Base-by-base conservation (phyloP, 257 asterid species). In the Jacaranda copaia region DNA sequence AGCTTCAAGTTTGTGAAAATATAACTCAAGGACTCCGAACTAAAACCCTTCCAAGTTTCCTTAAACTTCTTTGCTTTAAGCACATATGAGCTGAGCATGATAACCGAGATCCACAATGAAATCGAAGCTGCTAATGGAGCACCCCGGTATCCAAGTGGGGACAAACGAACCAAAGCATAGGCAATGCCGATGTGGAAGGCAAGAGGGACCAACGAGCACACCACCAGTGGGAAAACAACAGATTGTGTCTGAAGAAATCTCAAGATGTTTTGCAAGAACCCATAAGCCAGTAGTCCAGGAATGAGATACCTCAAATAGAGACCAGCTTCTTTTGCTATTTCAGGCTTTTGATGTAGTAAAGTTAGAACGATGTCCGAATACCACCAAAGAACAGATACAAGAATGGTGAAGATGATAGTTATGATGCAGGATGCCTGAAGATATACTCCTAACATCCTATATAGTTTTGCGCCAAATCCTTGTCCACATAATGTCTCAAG, bases 401-500 rank as follows among this genome's bases (percentile, higher is more conserved):
- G 15, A 5, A 75, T 15, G 8, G 84, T 46, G 79, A 84, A 88
- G 55, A 78, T 12, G 71, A 82, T 4, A 1, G 97, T 84, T 58
- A 90, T 77, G 48, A 90, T 63, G 87, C 93, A 91, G 6, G 97
- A 88, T 7, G 97, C 83, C 10, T 93, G 98, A 4, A 93, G 88
- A 64, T 93, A 85, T 19, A 91, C 70, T 3, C 98, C 98, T 19
- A 91, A 8, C 85, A 77, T 80, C 36, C 88, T 58, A 46, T 91
- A 88, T 78, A 77, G 38, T 70, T 79, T 87, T 15, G 96, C 96
- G 3, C 98, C 96, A 8, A 79, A 91, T 51, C 93, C 93, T 85
- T 93, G 97, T 12, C 98, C 97, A 5, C 98, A 93, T 57, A 93
- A 72, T 19, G 97, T 93, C 85, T 93, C 98, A 8, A 93, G 95